These are phyloP conservation scores for Nepenthes alata DNA, from an alignment of 179 eudicot species.

Conservation along the genomic window DNA sequence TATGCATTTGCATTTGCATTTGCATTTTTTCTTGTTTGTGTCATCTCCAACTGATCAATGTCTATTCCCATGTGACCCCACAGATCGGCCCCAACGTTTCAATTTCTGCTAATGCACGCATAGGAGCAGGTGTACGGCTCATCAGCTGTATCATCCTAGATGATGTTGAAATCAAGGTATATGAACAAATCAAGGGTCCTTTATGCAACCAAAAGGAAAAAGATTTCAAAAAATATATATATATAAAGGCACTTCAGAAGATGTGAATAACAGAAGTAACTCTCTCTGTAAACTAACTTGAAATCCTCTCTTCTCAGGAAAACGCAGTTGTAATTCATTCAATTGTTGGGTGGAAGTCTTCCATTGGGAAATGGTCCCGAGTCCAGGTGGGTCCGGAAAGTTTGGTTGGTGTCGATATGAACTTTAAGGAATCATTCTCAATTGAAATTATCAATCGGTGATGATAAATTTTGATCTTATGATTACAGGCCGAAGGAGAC, in stretches of 20 bases:
- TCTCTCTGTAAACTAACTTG: neutral
- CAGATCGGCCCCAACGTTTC: conserved; percentile 98
- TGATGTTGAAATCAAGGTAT: conserved; percentile 85
- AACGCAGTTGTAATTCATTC: conserved; percentile 88
- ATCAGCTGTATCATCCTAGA: conserved; percentile 76
- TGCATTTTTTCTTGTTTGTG: neutral
- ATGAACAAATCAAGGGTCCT: neutral
- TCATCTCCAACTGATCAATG: neutral
- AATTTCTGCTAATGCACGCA: conserved; percentile 87
- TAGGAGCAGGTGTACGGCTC: conserved; percentile 89
- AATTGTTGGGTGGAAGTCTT: conserved; percentile 93
- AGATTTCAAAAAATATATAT: too few species aligned
- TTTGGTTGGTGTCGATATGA: neutral
- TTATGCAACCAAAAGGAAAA: too few species aligned
- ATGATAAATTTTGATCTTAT: too few species aligned
- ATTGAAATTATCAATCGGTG: too few species aligned
- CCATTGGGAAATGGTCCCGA: conserved; percentile 91
- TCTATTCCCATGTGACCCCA: conserved; percentile 1
- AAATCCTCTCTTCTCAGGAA: conserved; percentile 39
- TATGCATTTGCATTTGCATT: neutral
- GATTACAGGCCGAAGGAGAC: conserved; percentile 71
- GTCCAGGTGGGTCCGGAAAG: conserved; percentile 46
- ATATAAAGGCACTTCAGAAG: too few species aligned
- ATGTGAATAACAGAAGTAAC: neutral
- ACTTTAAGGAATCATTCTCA: neutral